A percentile compares a stretch with the other conserved stretches of the same genome.
phyloP scores from a whole-genome alignment of 2,329 filamentous ascomycete species.

The Talaromyces rugulosus region DNA sequence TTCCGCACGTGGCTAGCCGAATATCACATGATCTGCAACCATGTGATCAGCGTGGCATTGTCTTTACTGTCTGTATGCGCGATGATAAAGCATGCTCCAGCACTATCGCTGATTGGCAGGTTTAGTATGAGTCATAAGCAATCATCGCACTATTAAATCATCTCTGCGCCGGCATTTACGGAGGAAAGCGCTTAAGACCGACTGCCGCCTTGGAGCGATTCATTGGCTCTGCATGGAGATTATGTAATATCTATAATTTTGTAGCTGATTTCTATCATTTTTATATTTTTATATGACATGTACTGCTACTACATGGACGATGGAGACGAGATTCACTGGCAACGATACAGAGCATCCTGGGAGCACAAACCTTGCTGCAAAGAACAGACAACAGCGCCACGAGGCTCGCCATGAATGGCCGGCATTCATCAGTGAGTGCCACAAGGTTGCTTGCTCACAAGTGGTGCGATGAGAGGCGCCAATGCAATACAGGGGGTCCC shows the following conservation, averaged over 20 bases:
- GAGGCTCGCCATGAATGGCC: not conserved
- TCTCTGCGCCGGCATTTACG: slow-evolving; percentile 7
- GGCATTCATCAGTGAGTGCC: not conserved
- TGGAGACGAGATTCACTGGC: not conserved
- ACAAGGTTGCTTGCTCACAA: not conserved
- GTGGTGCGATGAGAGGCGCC: not conserved
- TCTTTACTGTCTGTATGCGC: not conserved
- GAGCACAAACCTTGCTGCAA: not conserved
- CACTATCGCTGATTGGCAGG: not conserved
- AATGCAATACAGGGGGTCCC: not conserved
- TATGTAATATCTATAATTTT: not conserved
- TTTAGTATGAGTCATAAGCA: not conserved
- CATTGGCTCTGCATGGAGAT: not conserved
- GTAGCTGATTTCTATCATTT: no score
- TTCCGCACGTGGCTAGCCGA: not conserved
- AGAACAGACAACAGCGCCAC: not conserved
- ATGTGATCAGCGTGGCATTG: not conserved
- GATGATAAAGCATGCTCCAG: not conserved
- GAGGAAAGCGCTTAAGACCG: slow-evolving; percentile 11
- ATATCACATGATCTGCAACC: not conserved
- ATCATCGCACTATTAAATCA: not conserved
- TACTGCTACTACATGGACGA: not conserved
- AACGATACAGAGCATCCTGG: not conserved
- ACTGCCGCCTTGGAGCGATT: not conserved
- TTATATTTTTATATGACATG: not conserved